Base-by-base conservation (phyloP, 495 filamentous ascomycete species). In the Tuber indicum region DNA sequence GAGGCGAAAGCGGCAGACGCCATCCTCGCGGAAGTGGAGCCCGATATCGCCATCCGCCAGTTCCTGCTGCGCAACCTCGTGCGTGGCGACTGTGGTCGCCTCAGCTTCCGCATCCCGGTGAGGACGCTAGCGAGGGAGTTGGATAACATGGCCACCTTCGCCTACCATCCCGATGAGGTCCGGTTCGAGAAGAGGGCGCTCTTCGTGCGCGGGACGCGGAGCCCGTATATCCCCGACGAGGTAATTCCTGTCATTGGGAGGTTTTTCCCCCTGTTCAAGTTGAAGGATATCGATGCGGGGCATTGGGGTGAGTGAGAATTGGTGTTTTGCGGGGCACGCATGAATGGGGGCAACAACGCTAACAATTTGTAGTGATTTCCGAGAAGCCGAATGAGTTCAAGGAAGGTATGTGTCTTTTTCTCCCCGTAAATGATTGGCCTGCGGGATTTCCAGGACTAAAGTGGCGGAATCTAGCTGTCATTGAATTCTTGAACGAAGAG, bases 21-120 rank as follows among this genome's bases (percentile, higher is more conserved):
- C 72, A 96, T 98, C 72, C 87, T 99, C 6, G 82, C 89, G 47
- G 85, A 89, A 1, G 97, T 94, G 83, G 96, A 96, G 84, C 84
- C 90, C 88, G 89, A 91, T 45, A 84, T 94, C 3, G 85, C 88
- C 2, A 91, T 98, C 77, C 92, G 96, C 3, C 94, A 97, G 84
- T 99, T 98, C 85, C 89, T 99, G 32, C 88, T 99, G 6, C 94
- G 93, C n/a, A 98, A 98, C 83, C 87, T 98, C 17, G 83, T 91
- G 74, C 88, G 91, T 58, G 76, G 72, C 4, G 75, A 74, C n/a
- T 41, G 75, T 45, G 75, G 84, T 6, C 84, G 85, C 26, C 83
- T 89, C 41, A 84, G 87, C 73, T 90, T 89, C 80, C 87, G 91
- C 14, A 89, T 92, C 6, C 91, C 91, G 0, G 82, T 93, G 41